A percentile compares a stretch with the other conserved stretches of the same genome.
These are phyloP conservation scores for Xylariaceae sp. DNA, from an alignment of 2,329 filamentous ascomycete genomes.

Conservation along the genomic window DNA sequence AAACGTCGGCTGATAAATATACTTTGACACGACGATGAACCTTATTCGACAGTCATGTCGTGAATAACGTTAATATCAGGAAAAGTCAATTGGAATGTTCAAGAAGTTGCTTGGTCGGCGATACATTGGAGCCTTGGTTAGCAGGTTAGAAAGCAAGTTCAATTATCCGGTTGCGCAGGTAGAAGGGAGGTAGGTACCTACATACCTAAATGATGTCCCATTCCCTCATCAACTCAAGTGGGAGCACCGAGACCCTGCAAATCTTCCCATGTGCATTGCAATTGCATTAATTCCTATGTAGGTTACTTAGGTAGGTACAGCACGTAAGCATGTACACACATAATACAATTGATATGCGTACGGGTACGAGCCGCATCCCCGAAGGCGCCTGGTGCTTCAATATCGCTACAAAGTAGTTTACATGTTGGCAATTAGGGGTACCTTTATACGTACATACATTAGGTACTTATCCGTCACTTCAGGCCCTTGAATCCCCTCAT, in stretches of 20 bases:
- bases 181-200: slow-evolving; percentile 10
- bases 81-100: background rate
- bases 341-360: no score
- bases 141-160: background rate
- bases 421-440: background rate
- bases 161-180: slow-evolving; percentile 27
- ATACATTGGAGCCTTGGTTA: background rate
- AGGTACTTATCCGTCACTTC: no score
- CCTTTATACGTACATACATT: no score
- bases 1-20: background rate
- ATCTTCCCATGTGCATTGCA: background rate
- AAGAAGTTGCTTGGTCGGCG: background rate
- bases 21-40: background rate
- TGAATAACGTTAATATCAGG: background rate
- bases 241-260: slow-evolving; percentile 12
- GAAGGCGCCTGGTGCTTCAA: background rate
- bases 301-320: no score
- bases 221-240: slow-evolving; percentile 21
- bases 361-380: background rate
- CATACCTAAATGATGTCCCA: no score
- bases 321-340: no score
- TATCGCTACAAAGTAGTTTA: background rate
- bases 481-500: background rate
- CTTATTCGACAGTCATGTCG: background rate
- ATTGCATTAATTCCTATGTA: background rate